These are phyloP conservation scores for Mycogone perniciosa DNA, from an alignment of 2,329 filamentous ascomycete genomes.

Conservation along the genomic window DNA sequence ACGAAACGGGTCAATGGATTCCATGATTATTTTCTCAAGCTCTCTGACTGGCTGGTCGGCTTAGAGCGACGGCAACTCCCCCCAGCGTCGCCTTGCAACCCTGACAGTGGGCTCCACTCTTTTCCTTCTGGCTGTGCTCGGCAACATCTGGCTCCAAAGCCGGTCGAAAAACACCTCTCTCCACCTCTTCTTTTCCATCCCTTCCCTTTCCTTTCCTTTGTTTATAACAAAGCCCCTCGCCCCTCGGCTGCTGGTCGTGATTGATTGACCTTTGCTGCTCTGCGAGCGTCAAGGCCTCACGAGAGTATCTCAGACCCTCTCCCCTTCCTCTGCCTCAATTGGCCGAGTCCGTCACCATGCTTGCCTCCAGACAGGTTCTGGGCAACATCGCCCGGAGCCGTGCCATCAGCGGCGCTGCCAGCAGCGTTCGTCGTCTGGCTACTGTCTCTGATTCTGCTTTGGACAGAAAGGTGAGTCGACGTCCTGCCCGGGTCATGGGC, in stretches of 20 bases:
- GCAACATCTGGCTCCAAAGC: slow-evolving; percentile 16
- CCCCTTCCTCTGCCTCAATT: slow-evolving; percentile 26
- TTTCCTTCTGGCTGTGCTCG: slow-evolving; percentile 11
- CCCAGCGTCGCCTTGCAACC: slow-evolving; percentile 9
- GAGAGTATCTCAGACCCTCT: slow-evolving; percentile 21
- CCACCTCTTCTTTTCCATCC: slow-evolving; percentile 11
- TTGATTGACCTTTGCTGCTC: slow-evolving; percentile 12
- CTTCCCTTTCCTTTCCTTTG: slow-evolving; percentile 18
- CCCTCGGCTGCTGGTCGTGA: slow-evolving; percentile 11
- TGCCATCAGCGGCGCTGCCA: slow-evolving; percentile 47
- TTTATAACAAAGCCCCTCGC: slow-evolving; percentile 18
- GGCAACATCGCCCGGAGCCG: slow-evolving; percentile 58
- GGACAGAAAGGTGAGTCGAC: slow-evolving; percentile 72
- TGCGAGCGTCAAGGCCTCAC: slow-evolving; percentile 18
- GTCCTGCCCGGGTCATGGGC: neutral
- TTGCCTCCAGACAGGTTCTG: slow-evolving; percentile 66
- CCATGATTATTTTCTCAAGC: slow-evolving; percentile 15
- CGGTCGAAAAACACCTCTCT: slow-evolving; percentile 23
- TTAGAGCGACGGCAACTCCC: slow-evolving; percentile 7
- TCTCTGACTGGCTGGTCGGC: slow-evolving; percentile 19
- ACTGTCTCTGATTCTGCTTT: slow-evolving; percentile 81
- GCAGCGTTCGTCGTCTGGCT: slow-evolving; percentile 67
- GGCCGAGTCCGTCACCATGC: slow-evolving; percentile 44
- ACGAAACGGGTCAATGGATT: slow-evolving; percentile 18
- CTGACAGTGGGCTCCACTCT: slow-evolving; percentile 7